phyloP scores from a whole-genome alignment of 2,329 filamentous ascomycete species.

The Fusarium tupiense region DNA sequence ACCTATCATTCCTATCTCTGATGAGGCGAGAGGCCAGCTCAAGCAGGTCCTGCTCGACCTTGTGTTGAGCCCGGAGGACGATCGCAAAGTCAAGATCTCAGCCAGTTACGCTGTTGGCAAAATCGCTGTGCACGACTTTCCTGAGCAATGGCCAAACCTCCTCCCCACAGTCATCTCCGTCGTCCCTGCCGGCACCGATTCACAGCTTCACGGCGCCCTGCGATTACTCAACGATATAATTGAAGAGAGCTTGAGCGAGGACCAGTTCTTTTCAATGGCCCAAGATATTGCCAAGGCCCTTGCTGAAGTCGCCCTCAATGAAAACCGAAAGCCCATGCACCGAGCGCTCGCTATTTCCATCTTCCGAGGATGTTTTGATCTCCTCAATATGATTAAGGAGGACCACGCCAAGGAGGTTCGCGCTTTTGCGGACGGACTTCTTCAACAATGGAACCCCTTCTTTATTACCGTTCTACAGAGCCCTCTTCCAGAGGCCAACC shows the following conservation, averaged over 20 bases:
- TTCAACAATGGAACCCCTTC: slow-evolving; percentile 88
- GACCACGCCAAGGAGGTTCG: slow-evolving; percentile 89
- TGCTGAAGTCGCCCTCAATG: slow-evolving; percentile 82
- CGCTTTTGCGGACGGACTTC: slow-evolving; percentile 85
- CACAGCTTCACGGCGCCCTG: slow-evolving; percentile 87
- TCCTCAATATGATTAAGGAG: slow-evolving; percentile 96
- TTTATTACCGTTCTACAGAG: slow-evolving; percentile 83
- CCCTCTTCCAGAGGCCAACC: slow-evolving; percentile 72
- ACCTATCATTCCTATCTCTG: slow-evolving; percentile 71
- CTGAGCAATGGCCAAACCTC: slow-evolving; percentile 92
- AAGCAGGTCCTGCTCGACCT: slow-evolving; percentile 80
- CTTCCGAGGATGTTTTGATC: slow-evolving; percentile 91
- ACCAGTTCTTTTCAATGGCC: slow-evolving; percentile 93
- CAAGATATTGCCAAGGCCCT: slow-evolving; percentile 85
- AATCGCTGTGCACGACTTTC: slow-evolving; percentile 92
- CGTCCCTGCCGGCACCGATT: slow-evolving; percentile 79
- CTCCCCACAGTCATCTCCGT: slow-evolving; percentile 82
- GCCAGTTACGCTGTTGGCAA: slow-evolving; percentile 87
- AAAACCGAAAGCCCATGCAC: slow-evolving; percentile 76
- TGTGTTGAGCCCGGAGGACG: slow-evolving; percentile 75
- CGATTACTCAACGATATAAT: slow-evolving; percentile 90
- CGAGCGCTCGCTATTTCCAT: slow-evolving; percentile 89
- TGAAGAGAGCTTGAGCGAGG: slow-evolving; percentile 91
- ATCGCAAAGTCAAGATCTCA: slow-evolving; percentile 88
- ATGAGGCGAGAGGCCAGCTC: slow-evolving; percentile 78